These are phyloP conservation scores for Austroboletus niveus DNA, from an alignment of 1,284 basidiomycete genomes.

Conservation along the genomic window DNA sequence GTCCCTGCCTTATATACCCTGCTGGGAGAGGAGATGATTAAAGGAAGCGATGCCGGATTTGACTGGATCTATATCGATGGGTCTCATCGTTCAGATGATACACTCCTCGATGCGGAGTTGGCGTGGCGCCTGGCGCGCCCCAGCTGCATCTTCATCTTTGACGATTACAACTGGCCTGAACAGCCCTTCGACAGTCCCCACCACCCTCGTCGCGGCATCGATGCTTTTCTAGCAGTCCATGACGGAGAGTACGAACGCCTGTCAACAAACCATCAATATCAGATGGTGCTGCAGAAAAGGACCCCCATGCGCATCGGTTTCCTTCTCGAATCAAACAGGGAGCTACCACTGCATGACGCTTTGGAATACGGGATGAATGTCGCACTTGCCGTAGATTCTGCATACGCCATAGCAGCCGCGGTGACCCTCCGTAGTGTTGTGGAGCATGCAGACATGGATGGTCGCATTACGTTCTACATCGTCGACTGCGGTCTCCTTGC, in stretches of 20 bases:
- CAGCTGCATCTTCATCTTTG: slow-evolving; percentile 53
- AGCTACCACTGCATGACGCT: slow-evolving; percentile 11
- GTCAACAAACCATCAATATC: slow-evolving; percentile 42
- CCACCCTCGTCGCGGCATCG: slow-evolving; percentile 56
- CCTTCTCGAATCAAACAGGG: slow-evolving; percentile 24
- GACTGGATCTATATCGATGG: slow-evolving; percentile 63
- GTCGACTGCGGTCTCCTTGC: slow-evolving; percentile 44
- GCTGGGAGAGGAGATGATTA: slow-evolving; percentile 44
- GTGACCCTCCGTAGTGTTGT: slow-evolving; percentile 46
- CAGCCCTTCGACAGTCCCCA: slow-evolving; percentile 48
- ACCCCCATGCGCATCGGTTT: slow-evolving; percentile 56
- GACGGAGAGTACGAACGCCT: slow-evolving; percentile 45
- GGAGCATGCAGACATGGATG: slow-evolving; percentile 29
- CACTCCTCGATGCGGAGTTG: slow-evolving; percentile 57
- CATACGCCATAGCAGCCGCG: slow-evolving; percentile 48
- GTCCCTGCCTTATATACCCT: slow-evolving; percentile 49
- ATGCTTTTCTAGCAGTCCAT: slow-evolving; percentile 52
- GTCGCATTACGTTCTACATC: slow-evolving; percentile 49
- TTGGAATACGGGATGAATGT: slow-evolving; percentile 50
- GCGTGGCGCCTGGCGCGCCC: slow-evolving; percentile 53
- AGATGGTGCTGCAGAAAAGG: slow-evolving; percentile 50
- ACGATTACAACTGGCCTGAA: slow-evolving; percentile 55
- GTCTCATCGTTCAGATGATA: slow-evolving; percentile 58
- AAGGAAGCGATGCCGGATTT: slow-evolving; percentile 39
- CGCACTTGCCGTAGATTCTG: slow-evolving; percentile 42